Evolutionary conservation across 2,329 filamentous ascomycete species (phyloP).

Genomic region (Xylariaceae sp.): DNA sequence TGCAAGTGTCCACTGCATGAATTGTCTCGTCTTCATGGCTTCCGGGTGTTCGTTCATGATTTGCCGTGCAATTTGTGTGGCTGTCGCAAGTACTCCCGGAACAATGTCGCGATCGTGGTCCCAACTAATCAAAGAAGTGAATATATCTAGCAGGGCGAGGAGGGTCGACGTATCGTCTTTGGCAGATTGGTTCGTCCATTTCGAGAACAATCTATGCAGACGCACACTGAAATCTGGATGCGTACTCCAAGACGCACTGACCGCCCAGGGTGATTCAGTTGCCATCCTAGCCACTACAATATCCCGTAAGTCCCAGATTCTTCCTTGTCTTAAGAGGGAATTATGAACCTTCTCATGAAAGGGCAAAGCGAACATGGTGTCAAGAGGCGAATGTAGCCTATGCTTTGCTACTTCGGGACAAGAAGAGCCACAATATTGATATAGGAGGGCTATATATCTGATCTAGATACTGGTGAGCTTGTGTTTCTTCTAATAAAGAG

Average conservation of each 20-base stretch:
- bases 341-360: background rate
- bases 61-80: background rate
- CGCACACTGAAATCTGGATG: background rate
- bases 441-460: background rate
- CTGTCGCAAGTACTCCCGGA: background rate
- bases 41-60: background rate
- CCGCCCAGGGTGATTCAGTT: background rate
- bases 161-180: background rate
- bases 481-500: too few species aligned
- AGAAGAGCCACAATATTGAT: background rate
- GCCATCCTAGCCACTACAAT: background rate
- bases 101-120: background rate
- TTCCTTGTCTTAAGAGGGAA: background rate
- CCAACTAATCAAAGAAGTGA: background rate
- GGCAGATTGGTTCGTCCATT: background rate
- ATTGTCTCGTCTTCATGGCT: background rate
- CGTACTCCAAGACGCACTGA: background rate
- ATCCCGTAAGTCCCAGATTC: slow-evolving; percentile 3
- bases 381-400: too few species aligned
- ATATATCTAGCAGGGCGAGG: background rate
- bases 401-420: too few species aligned
- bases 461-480: background rate
- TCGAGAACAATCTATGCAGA: background rate
- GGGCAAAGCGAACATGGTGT: background rate
- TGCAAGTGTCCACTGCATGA: background rate